Conservation (phyloP, 768 basidiomycete species). For the Lactifluus echinatus region DNA sequence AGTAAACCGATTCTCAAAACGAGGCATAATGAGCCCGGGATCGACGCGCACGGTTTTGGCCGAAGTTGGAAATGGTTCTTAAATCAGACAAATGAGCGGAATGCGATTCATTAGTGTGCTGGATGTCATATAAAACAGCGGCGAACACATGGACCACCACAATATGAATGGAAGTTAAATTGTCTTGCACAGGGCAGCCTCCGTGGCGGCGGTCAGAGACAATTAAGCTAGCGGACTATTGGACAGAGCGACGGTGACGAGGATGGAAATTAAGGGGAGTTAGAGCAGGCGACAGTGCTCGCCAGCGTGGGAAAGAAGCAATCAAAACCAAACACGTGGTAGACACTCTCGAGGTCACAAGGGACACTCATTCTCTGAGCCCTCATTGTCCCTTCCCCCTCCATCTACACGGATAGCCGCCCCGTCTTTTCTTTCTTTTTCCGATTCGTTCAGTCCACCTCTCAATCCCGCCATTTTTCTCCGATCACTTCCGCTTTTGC, state of each 20-base stretch:
- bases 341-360: slow-evolving; percentile 9
- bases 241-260: slow-evolving; percentile 8
- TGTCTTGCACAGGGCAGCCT: background rate
- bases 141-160: background rate
- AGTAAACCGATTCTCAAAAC: background rate
- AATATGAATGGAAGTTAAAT: background rate
- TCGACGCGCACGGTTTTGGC: background rate
- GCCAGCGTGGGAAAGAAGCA: slow-evolving; percentile 18
- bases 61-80: background rate
- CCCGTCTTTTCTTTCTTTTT: background rate
- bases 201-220: no score
- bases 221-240: background rate
- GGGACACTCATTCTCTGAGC: slow-evolving; percentile 15
- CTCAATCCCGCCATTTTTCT: background rate
- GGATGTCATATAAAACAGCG: background rate
- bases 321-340: slow-evolving; percentile 21
- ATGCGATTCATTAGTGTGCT: background rate
- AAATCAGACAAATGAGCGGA: background rate
- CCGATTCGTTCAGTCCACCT: slow-evolving; percentile 1
- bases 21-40: slow-evolving; percentile 3
- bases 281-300: slow-evolving; percentile 6
- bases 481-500: slow-evolving; percentile 4
- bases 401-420: slow-evolving; percentile 10
- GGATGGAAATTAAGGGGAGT: no score
- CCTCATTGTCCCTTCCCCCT: slow-evolving; percentile 11